These are phyloP conservation scores for Blastomyces percursus DNA, from an alignment of 2,329 filamentous ascomycete genomes.

Conservation along the genomic window DNA sequence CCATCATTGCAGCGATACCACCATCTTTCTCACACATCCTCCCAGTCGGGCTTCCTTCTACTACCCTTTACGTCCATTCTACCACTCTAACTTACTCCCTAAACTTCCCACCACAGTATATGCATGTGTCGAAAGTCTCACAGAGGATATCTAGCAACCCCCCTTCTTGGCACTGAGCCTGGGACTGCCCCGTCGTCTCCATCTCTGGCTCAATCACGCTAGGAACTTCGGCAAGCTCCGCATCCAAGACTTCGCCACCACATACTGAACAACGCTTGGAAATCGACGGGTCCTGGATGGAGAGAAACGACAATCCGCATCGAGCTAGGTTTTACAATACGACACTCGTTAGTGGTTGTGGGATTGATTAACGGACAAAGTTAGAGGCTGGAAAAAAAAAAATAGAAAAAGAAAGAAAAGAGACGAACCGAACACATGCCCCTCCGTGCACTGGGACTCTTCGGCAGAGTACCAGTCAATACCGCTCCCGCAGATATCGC, in stretches of 20 bases:
- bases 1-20: background rate
- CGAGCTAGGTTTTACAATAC: conserved; percentile 27
- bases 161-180: background rate
- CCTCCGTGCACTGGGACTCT: conserved; percentile 40
- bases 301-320: conserved; percentile 44
- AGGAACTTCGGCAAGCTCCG: background rate
- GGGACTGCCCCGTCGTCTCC: background rate
- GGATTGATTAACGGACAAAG: background rate
- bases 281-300: conserved; percentile 44
- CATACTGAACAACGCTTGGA: conserved; percentile 47
- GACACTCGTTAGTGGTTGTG: background rate
- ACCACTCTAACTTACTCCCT: background rate
- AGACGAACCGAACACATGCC: conserved; percentile 41
- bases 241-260: conserved; percentile 30
- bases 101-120: conserved; percentile 15
- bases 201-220: conserved; percentile 13
- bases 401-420: background rate
- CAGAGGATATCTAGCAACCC: conserved; percentile 7
- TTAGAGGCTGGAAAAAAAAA: background rate
- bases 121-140: conserved; percentile 12
- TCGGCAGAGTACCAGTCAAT: conserved; percentile 40
- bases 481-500: conserved; percentile 40
- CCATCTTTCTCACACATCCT: background rate
- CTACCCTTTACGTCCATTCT: background rate
- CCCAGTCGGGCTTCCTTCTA: background rate